These are phyloP conservation scores for Entomortierella chlamydospora DNA, from an alignment of 192 early-diverging fungal species.

Conservation along the genomic window DNA sequence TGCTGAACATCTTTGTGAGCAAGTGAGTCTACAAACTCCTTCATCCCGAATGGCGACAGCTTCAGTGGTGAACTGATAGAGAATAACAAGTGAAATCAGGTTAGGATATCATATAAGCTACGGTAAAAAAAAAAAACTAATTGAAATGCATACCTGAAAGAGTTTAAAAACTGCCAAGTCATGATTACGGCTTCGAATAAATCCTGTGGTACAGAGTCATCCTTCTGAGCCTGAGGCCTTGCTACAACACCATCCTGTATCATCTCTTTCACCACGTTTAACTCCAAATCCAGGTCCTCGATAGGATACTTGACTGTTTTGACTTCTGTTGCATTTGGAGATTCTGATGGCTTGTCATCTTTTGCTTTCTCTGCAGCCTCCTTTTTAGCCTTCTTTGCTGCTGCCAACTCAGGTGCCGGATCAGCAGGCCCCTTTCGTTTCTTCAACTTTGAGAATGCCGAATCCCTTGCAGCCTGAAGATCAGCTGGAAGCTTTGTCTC, in stretches of 20 bases:
- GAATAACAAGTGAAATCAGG: background rate
- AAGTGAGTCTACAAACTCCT: slow-evolving; percentile 80
- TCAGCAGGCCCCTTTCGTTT: slow-evolving; percentile 48
- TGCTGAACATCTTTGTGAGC: slow-evolving; percentile 53
- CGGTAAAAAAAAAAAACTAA: slow-evolving; percentile 3
- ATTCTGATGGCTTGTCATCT: slow-evolving; percentile 25
- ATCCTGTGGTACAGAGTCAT: slow-evolving; percentile 62
- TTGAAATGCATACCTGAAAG: slow-evolving; percentile 57
- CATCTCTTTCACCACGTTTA: background rate
- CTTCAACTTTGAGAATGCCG: slow-evolving; percentile 46
- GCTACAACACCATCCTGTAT: slow-evolving; percentile 1
- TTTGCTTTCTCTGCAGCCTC: slow-evolving; percentile 45
- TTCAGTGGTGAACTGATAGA: slow-evolving; percentile 66
- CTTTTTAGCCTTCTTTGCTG: slow-evolving; percentile 47
- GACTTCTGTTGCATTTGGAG: slow-evolving; percentile 14
- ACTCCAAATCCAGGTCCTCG: slow-evolving; percentile 83
- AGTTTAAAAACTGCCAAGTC: slow-evolving; percentile 74
- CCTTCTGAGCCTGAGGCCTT: slow-evolving; percentile 57
- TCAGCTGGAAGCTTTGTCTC: slow-evolving; percentile 55
- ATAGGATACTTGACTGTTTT: slow-evolving; percentile 79
- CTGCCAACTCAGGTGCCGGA: slow-evolving; percentile 41
- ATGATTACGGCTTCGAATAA: slow-evolving; percentile 62
- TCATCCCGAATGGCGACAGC: slow-evolving; percentile 78
- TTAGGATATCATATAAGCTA: slow-evolving; percentile 45
- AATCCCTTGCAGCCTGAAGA: slow-evolving; percentile 54